phyloP scores from a whole-genome alignment of 2,329 filamentous ascomycete species.

The Zasmidium angulare region DNA sequence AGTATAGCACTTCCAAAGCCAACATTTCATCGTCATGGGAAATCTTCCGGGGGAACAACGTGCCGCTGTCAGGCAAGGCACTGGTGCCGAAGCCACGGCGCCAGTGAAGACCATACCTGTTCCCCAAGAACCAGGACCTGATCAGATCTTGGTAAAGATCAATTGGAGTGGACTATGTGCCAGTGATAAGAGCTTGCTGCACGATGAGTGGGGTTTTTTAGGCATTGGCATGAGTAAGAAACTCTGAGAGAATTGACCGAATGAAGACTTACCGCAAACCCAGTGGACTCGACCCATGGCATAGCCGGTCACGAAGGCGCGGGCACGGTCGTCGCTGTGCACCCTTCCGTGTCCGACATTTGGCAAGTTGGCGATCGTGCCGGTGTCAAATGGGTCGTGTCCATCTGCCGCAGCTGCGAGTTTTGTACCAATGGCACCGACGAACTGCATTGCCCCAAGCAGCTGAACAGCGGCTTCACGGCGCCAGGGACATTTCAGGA shows the following conservation, averaged over 20 bases:
- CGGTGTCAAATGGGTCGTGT: slow-evolving; percentile 36
- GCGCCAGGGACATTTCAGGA: slow-evolving; percentile 41
- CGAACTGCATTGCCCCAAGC: slow-evolving; percentile 38
- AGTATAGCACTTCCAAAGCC: too few species aligned
- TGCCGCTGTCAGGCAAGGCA: slow-evolving; percentile 38
- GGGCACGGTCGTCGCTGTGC: slow-evolving; percentile 30
- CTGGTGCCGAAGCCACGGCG: slow-evolving; percentile 29
- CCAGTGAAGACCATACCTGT: slow-evolving; percentile 35
- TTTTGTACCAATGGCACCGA: slow-evolving; percentile 37
- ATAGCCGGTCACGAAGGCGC: slow-evolving; percentile 36
- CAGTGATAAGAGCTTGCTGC: slow-evolving; percentile 37
- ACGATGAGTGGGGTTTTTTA: slow-evolving; percentile 37
- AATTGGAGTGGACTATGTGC: slow-evolving; percentile 38
- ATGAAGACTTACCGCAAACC: background rate
- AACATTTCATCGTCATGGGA: slow-evolving; percentile 30
- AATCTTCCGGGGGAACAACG: slow-evolving; percentile 35
- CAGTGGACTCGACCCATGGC: slow-evolving; percentile 21
- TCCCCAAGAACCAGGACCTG: slow-evolving; percentile 30
- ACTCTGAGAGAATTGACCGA: background rate
- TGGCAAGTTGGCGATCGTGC: slow-evolving; percentile 34
- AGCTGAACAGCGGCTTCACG: slow-evolving; percentile 40
- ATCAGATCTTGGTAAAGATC: slow-evolving; percentile 38
- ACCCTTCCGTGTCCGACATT: slow-evolving; percentile 25
- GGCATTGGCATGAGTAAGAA: slow-evolving; percentile 31
- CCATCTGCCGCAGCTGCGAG: slow-evolving; percentile 32